Evolutionary conservation across 2,329 filamentous ascomycete genomes (phyloP).

Genomic region (Fusarium domesticum): DNA sequence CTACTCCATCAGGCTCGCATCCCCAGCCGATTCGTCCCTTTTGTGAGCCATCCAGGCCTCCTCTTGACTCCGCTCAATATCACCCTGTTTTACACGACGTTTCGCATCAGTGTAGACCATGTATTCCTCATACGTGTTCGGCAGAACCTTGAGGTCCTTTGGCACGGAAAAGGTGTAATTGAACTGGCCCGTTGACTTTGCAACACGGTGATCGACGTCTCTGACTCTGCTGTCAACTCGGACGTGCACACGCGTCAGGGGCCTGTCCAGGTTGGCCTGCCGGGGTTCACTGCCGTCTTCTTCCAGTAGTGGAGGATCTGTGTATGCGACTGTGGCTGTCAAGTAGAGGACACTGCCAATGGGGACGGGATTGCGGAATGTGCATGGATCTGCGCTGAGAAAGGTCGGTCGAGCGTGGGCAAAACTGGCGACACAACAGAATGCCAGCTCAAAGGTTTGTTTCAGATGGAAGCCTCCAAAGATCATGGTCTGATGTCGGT

Average conservation of each 20-base stretch:
- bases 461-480: constrained; percentile 33
- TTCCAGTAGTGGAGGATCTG: constrained; percentile 29
- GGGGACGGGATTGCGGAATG: constrained; percentile 31
- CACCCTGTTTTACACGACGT: constrained; percentile 26
- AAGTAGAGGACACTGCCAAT: constrained; percentile 31
- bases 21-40: too few species aligned
- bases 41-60: too few species aligned
- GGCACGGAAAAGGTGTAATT: constrained; percentile 33
- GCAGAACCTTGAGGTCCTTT: constrained; percentile 28
- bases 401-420: constrained; percentile 32
- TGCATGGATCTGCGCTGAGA: constrained; percentile 31
- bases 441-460: constrained; percentile 32
- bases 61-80: constrained; percentile 20
- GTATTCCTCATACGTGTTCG: constrained; percentile 31
- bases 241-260: constrained; percentile 30
- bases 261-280: constrained; percentile 19
- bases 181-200: constrained; percentile 31
- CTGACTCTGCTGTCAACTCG: constrained; percentile 33
- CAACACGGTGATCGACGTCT: constrained; percentile 31
- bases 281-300: constrained; percentile 28
- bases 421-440: constrained; percentile 33
- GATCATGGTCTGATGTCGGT: constrained; percentile 32
- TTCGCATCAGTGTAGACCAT: constrained; percentile 33
- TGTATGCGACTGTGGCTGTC: constrained; percentile 30
- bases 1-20: too few species aligned